A percentile compares a stretch with the other conserved stretches of the same genome.
phyloP scores from a whole-genome alignment of 2,329 filamentous ascomycete species.

The Trichoderma aggressivum region DNA sequence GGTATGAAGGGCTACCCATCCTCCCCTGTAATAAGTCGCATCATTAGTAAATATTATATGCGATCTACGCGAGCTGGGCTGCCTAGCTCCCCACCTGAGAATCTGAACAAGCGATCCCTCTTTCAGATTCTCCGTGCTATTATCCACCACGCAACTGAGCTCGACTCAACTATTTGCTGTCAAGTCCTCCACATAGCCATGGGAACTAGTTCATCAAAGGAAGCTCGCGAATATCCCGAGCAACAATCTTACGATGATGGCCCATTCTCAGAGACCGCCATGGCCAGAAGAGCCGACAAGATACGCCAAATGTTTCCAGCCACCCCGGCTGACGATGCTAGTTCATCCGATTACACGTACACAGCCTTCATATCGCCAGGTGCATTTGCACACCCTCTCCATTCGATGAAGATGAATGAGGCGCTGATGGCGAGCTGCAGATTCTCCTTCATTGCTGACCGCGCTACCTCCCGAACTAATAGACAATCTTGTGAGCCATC shows the following conservation, averaged over 20 bases:
- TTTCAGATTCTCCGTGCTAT: not conserved
- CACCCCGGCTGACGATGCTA: not conserved
- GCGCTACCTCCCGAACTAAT: not conserved
- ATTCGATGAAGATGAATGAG: not conserved
- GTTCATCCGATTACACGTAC: not conserved
- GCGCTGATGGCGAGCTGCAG: not conserved
- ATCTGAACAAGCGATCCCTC: not conserved
- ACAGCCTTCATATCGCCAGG: not conserved
- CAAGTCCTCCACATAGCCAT: not conserved
- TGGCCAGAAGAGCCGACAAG: not conserved
- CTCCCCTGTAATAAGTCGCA: not conserved
- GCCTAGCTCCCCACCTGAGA: not conserved
- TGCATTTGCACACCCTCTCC: not conserved
- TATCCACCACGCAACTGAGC: not conserved
- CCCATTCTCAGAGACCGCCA: not conserved
- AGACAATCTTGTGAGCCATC: not conserved
- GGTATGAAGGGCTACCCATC: not conserved
- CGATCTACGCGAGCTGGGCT: not conserved
- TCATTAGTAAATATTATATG: not conserved
- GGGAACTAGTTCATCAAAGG: not conserved
- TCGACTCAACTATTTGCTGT: not conserved
- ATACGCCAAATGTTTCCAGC: not conserved
- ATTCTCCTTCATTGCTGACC: not conserved
- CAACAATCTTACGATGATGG: not conserved
- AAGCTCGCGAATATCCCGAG: not conserved